Percentiles rank a stretch among this genome's conserved stretches.
These are phyloP conservation scores for Phytopythium kandeliae DNA, from an alignment of 352 stramenopile species.

Conservation along the genomic window DNA sequence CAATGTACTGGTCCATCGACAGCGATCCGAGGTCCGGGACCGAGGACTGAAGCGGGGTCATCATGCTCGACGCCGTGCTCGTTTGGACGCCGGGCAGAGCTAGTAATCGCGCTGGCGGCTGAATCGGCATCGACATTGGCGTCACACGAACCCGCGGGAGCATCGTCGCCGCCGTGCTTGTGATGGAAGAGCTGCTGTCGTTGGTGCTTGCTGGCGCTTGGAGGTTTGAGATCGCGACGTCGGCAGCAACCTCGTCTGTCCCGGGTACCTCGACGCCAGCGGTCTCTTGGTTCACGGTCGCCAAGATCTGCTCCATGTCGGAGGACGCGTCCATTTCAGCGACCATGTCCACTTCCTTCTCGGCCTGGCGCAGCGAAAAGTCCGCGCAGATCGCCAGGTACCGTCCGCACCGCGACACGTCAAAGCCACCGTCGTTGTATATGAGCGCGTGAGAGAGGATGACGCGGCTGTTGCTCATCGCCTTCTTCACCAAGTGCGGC, in stretches of 20 bases:
- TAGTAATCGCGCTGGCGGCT: slow-evolving; percentile 26
- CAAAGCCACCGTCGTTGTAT: slow-evolving; percentile 98
- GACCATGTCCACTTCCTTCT: slow-evolving; percentile 82
- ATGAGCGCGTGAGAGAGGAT: slow-evolving; percentile 92
- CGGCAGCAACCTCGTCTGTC: slow-evolving; percentile 52
- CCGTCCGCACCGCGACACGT: slow-evolving; percentile 93
- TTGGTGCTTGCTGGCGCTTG: slow-evolving; percentile 23
- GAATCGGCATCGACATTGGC: slow-evolving; percentile 28
- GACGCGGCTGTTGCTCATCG: slow-evolving; percentile 79
- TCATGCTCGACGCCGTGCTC: slow-evolving; percentile 39
- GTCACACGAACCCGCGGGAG: slow-evolving; percentile 9
- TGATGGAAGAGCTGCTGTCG: slow-evolving; percentile 30
- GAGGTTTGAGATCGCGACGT: slow-evolving; percentile 40
- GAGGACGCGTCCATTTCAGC: slow-evolving; percentile 64
- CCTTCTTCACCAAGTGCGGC: slow-evolving; percentile 67
- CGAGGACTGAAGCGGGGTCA: slow-evolving; percentile 47
- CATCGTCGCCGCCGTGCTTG: slow-evolving; percentile 9
- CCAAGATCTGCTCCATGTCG: slow-evolving; percentile 71
- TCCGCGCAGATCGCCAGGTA: slow-evolving; percentile 95
- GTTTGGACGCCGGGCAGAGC: slow-evolving; percentile 16
- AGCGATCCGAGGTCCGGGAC: slow-evolving; percentile 52
- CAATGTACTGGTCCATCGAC: slow-evolving; percentile 79
- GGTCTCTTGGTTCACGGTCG: slow-evolving; percentile 54
- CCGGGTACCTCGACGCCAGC: slow-evolving; percentile 40
- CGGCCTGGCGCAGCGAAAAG: slow-evolving; percentile 88